Percentiles rank a stretch among this genome's conserved stretches.
Evolutionary conservation across 108 stramenopile species (phyloP).

Genomic region (Chaetoceros tenuissimus): DNA sequence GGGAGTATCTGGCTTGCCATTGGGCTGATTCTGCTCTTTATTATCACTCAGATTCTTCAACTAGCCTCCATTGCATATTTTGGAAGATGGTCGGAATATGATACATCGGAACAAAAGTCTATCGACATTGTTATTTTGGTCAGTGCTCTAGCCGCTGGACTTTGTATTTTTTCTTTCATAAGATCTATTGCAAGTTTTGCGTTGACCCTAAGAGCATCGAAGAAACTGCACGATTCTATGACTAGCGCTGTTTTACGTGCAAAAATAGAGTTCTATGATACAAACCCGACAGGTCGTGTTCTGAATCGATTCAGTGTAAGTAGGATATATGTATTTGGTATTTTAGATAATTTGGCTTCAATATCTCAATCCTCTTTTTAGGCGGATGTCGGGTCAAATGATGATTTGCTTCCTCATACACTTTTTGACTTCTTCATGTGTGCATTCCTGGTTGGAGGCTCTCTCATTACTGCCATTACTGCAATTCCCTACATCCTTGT

Average conservation of each 20-base stretch:
- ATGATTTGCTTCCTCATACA: constrained; percentile 50
- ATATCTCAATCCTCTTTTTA: too few species aligned
- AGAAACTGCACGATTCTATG: constrained; percentile 73
- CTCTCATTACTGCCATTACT: constrained; percentile 49
- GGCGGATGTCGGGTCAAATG: constrained; percentile 76
- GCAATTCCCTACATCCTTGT: constrained; percentile 59
- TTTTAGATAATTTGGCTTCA: constrained; percentile 1
- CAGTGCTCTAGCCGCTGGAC: constrained; percentile 27
- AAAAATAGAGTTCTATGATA: constrained; percentile 84
- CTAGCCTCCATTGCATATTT: constrained; percentile 45
- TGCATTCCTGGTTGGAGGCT: constrained; percentile 55
- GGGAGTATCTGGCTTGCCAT: constrained; percentile 41
- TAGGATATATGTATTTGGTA: constrained; percentile 5
- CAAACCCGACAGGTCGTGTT: constrained; percentile 87
- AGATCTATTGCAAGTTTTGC: constrained; percentile 48
- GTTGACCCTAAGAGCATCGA: constrained; percentile 52
- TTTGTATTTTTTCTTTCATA: constrained; percentile 36
- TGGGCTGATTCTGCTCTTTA: constrained; percentile 44
- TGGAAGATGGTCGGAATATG: constrained; percentile 55
- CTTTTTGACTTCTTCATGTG: constrained; percentile 70
- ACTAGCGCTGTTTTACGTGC: constrained; percentile 67
- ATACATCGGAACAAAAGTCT: constrained; percentile 38
- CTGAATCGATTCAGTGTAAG: too few species aligned
- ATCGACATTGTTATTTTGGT: constrained; percentile 34
- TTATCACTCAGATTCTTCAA: constrained; percentile 43